Evolutionary conservation across 192 early-diverging fungal species (phyloP).

Genomic region (Coemansia sp.): DNA sequence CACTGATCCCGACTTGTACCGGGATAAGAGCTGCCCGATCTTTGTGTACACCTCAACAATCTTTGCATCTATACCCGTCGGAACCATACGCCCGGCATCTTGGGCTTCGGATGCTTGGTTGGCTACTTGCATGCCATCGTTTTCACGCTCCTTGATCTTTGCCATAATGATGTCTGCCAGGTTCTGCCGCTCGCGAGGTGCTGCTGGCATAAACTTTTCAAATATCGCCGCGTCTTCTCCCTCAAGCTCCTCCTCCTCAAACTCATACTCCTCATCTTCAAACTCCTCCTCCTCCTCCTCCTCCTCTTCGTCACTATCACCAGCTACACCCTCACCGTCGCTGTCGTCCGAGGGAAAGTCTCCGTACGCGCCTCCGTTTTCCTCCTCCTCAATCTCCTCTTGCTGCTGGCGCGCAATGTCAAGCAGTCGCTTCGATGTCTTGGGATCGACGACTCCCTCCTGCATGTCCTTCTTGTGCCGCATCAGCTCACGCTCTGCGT

Average conservation of each 20-base stretch:
- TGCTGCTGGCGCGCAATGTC: conserved; percentile 88
- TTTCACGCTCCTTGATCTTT: conserved; percentile 83
- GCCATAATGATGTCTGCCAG: conserved; percentile 96
- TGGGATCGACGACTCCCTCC: conserved; percentile 68
- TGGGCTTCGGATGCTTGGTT: neutral
- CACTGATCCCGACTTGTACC: conserved; percentile 92
- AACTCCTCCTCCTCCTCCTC: conserved; percentile 65
- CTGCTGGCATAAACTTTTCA: conserved; percentile 86
- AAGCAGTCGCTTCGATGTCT: conserved; percentile 86
- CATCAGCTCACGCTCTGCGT: conserved; percentile 57
- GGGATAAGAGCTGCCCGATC: conserved; percentile 81
- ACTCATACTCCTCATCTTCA: conserved; percentile 65
- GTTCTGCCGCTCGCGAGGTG: conserved; percentile 79
- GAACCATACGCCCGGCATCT: conserved; percentile 14
- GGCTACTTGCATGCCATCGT: conserved; percentile 15
- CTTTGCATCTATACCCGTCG: conserved; percentile 73
- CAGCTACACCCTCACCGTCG: conserved; percentile 28
- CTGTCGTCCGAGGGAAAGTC: conserved; percentile 5
- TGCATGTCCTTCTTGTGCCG: conserved; percentile 49
- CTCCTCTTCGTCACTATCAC: conserved; percentile 8
- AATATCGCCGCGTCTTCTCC: conserved; percentile 81
- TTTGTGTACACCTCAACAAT: conserved; percentile 86
- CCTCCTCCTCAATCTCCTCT: conserved; percentile 72
- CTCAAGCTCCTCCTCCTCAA: conserved; percentile 67
- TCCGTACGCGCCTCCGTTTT: conserved; percentile 58